Conservation (phyloP, 805 yeast genomes). For the Nakazawaea wyomingensis region DNA sequence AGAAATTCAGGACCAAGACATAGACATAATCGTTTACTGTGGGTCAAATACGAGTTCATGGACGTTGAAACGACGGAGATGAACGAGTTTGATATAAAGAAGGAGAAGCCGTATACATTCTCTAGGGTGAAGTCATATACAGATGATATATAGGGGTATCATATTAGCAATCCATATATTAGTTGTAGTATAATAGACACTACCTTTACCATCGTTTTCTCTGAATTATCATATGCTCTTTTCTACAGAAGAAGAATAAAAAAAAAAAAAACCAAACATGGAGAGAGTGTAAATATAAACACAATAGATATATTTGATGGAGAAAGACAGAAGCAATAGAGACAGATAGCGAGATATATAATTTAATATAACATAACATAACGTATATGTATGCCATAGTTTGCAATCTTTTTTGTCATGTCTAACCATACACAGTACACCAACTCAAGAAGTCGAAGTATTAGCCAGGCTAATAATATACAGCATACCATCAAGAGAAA, state of each 20-base stretch:
- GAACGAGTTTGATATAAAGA: conserved; percentile 51
- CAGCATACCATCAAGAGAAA: conserved; percentile 6
- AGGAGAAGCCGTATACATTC: conserved; percentile 78
- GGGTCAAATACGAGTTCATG: conserved; percentile 60
- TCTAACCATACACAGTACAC: neutral
- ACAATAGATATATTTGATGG: no score
- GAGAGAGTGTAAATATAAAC: no score
- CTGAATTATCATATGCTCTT: conserved; percentile 1
- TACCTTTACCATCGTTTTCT: neutral
- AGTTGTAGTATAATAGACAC: neutral
- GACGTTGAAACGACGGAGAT: conserved; percentile 51
- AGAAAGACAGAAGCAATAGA: no score
- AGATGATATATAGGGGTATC: neutral
- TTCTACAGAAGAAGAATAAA: neutral
- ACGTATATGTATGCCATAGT: no score
- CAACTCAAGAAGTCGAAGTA: neutral
- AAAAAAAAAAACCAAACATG: neutral
- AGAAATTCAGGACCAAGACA: conserved; percentile 50
- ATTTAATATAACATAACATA: no score
- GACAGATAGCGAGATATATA: no score
- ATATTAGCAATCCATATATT: no score
- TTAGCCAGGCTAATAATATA: neutral
- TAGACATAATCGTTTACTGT: conserved; percentile 63
- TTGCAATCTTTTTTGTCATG: no score
- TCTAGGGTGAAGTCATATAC: conserved; percentile 50